Percentiles rank a stretch among this genome's conserved stretches.
Evolutionary conservation across 2,329 filamentous ascomycete genomes (phyloP).

Genomic region (Sphaceloma murrayae): DNA sequence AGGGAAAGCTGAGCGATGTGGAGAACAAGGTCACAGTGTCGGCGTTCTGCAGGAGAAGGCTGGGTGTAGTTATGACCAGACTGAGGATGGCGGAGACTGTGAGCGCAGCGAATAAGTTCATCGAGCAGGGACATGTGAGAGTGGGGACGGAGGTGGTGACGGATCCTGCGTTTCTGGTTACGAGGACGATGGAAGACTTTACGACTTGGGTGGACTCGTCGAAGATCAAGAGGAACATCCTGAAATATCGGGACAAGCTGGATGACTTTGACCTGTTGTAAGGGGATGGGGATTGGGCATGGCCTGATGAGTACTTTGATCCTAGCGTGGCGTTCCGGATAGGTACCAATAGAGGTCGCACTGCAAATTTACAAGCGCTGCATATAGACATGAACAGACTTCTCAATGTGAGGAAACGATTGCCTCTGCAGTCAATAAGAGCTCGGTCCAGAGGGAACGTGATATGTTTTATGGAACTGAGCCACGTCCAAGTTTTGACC

Average conservation of each 20-base stretch:
- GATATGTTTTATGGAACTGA: no score
- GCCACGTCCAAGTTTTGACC: no score
- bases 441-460: no score
- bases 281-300: neutral
- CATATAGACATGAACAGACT: neutral
- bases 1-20: constrained; percentile 57
- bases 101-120: constrained; percentile 67
- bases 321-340: constrained; percentile 7
- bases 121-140: constrained; percentile 88
- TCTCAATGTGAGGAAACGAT: neutral
- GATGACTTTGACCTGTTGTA: constrained; percentile 89
- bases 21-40: constrained; percentile 84
- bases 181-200: constrained; percentile 85
- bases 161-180: constrained; percentile 82
- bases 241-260: constrained; percentile 88
- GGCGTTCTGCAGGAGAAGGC: constrained; percentile 70
- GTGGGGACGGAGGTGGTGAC: constrained; percentile 85
- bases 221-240: constrained; percentile 94
- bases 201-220: constrained; percentile 93
- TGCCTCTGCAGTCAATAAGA: no score
- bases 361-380: no score
- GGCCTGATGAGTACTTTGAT: no score
- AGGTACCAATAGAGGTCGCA: no score
- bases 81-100: constrained; percentile 88
- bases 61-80: constrained; percentile 86